Evolutionary conservation across 371 early-diverging fungal species (phyloP), one percentile per base, ranked within the genome.

Genomic region (Mortierella sp.): DNA sequence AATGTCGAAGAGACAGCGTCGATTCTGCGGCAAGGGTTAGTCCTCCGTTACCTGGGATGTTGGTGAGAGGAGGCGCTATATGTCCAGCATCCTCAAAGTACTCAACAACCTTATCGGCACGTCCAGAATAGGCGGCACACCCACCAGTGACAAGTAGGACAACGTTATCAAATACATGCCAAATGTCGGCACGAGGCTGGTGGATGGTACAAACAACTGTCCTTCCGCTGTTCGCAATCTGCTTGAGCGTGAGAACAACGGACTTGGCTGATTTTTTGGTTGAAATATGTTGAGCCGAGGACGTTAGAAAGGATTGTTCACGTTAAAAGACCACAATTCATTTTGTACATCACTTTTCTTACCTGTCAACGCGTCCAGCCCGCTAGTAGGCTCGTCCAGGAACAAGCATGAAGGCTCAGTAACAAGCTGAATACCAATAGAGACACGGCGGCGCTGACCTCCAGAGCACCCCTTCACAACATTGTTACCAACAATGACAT

Each of bases 391-490:
- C 66, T 89, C 86, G 48, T 84, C 84, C 24, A 86, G 45, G 53
- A 84, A 76, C 40, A 86, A 24, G 22, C 92, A 89, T 19, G 70
- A 76, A 8, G 93, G 92, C 63, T 87, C 84, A 9, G 92, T 91
- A 38, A 93, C 84, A 3, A 92, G 81, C 28, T 92, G 92, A 50
- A 92, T 91, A 24, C 91, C 92, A 53, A 94, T 93, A 1, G 88
- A 87, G 41, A 93, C 76, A 58, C 93, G 85, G 47, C 94, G 88
- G 70, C 90, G 93, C 74, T 93, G 88, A 38, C 91, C 82, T 33
- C 87, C 86, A 7, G 81, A 81, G 59, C 67, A 68, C 22, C 81
- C 81, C 11, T 75, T 81, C 21, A 72, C 72, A 13, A 65, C 58
- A 9, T 69, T 6, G 32, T 59, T 75, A 0, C 81, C 81, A 19